phyloP scores from a whole-genome alignment of 805 yeast species.

The Kazachstania taianensis region DNA sequence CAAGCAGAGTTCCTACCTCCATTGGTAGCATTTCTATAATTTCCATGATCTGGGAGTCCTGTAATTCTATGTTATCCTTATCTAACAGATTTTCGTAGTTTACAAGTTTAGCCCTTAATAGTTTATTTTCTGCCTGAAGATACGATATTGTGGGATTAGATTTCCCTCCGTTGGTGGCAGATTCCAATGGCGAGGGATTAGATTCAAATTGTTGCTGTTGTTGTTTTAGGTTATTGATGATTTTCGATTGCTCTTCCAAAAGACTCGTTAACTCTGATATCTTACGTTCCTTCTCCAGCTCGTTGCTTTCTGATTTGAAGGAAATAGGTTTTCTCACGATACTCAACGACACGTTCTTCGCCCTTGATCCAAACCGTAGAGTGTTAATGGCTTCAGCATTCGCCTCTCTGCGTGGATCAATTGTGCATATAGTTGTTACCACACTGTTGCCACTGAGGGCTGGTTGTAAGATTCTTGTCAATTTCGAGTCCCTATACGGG shows the following conservation, averaged over 20 bases:
- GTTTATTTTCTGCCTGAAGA: slow-evolving; percentile 51
- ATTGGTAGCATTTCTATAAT: slow-evolving; percentile 49
- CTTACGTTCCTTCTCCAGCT: slow-evolving; percentile 36
- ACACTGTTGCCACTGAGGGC: slow-evolving; percentile 81
- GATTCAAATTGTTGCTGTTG: not conserved
- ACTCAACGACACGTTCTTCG: slow-evolving; percentile 69
- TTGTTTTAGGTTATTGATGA: slow-evolving; percentile 33
- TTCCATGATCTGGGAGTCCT: slow-evolving; percentile 47
- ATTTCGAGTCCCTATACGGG: slow-evolving; percentile 88
- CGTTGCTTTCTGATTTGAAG: slow-evolving; percentile 25
- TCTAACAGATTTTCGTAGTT: slow-evolving; percentile 59
- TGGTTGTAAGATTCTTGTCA: slow-evolving; percentile 84
- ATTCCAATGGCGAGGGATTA: too few relatives aligned
- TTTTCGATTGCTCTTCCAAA: slow-evolving; percentile 50
- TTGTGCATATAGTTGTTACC: slow-evolving; percentile 79
- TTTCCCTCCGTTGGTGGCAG: too few relatives aligned
- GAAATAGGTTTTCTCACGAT: slow-evolving; percentile 40
- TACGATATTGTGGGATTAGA: slow-evolving; percentile 31
- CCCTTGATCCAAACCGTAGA: slow-evolving; percentile 83
- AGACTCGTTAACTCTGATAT: slow-evolving; percentile 49
- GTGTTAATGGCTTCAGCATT: slow-evolving; percentile 80
- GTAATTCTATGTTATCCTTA: slow-evolving; percentile 41
- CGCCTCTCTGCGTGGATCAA: slow-evolving; percentile 52
- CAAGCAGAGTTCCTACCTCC: slow-evolving; percentile 29
- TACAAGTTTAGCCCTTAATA: slow-evolving; percentile 57